Percentiles rank a stretch among this genome's conserved stretches.
Conservation (phyloP, 2,329 filamentous ascomycete species). For the Davidsoniella eucalypti region DNA sequence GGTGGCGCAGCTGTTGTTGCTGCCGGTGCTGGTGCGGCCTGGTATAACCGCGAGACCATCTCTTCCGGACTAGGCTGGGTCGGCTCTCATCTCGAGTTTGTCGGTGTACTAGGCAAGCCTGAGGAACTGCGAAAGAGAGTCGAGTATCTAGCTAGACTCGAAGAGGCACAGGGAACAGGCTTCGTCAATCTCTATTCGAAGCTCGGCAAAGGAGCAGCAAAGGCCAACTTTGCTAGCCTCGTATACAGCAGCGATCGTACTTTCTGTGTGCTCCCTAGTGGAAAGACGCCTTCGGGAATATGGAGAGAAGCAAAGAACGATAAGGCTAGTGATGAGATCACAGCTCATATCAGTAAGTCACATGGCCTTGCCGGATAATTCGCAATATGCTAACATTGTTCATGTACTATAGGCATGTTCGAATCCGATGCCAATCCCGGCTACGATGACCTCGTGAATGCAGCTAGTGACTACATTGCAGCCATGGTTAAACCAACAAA, state of each 20-base stretch:
- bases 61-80: conserved; percentile 65
- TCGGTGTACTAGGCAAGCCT: conserved; percentile 71
- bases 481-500: conserved; percentile 43
- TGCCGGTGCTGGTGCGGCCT: conserved; percentile 70
- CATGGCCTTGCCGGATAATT: background rate
- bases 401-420: conserved; percentile 45
- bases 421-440: conserved; percentile 54
- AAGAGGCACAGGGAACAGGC: conserved; percentile 49
- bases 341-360: conserved; percentile 55
- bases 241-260: conserved; percentile 37
- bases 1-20: conserved; percentile 71
- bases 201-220: conserved; percentile 51
- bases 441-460: conserved; percentile 49
- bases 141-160: conserved; percentile 46
- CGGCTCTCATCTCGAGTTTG: conserved; percentile 80
- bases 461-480: conserved; percentile 47
- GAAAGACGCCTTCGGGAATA: conserved; percentile 28
- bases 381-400: background rate
- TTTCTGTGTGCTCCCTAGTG: conserved; percentile 68
- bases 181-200: conserved; percentile 80
- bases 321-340: conserved; percentile 58
- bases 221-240: conserved; percentile 15
- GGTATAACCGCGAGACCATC: conserved; percentile 69
- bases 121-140: conserved; percentile 68
- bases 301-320: conserved; percentile 68